phyloP scores from a whole-genome alignment of 2,329 filamentous ascomycete genomes.

The Fusarium oxysporum region DNA sequence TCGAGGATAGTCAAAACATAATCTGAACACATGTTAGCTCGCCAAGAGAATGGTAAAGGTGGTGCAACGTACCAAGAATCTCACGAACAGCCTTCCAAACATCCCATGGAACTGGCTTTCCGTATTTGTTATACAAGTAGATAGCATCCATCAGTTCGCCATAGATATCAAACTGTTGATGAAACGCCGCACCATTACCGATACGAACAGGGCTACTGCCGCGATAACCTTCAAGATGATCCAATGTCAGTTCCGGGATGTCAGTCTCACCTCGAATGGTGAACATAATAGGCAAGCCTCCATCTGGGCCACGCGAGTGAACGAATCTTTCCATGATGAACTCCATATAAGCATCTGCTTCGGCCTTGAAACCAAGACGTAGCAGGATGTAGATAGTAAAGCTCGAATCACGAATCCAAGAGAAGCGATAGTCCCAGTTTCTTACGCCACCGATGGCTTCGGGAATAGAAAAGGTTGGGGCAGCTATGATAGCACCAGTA shows the following conservation, averaged over 20 bases:
- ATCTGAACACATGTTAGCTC: slow-evolving; percentile 53
- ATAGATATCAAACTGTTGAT: slow-evolving; percentile 83
- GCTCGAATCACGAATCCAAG: slow-evolving; percentile 81
- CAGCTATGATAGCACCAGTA: slow-evolving; percentile 80
- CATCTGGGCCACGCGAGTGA: slow-evolving; percentile 68
- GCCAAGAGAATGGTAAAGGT: background rate
- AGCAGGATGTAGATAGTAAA: slow-evolving; percentile 84
- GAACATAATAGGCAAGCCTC: slow-evolving; percentile 83
- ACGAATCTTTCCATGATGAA: slow-evolving; percentile 80
- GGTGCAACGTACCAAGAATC: slow-evolving; percentile 62
- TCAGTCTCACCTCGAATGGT: slow-evolving; percentile 80
- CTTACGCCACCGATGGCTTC: slow-evolving; percentile 77
- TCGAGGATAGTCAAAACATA: slow-evolving; percentile 76
- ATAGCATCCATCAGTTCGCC: slow-evolving; percentile 82
- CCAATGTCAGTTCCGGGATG: slow-evolving; percentile 76
- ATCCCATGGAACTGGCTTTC: slow-evolving; percentile 81
- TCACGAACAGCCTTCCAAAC: slow-evolving; percentile 78
- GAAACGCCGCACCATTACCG: slow-evolving; percentile 80
- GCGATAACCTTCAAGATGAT: slow-evolving; percentile 78
- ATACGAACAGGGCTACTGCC: slow-evolving; percentile 79
- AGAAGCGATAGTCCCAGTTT: slow-evolving; percentile 81
- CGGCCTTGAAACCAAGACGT: slow-evolving; percentile 78
- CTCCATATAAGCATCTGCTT: slow-evolving; percentile 82
- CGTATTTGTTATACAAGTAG: slow-evolving; percentile 83
- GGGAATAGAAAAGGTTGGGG: slow-evolving; percentile 81